A percentile compares a stretch with the other conserved stretches of the same genome.
Evolutionary conservation across 345 rosid genomes (phyloP).

Genomic region (Eucalyptus virginea): DNA sequence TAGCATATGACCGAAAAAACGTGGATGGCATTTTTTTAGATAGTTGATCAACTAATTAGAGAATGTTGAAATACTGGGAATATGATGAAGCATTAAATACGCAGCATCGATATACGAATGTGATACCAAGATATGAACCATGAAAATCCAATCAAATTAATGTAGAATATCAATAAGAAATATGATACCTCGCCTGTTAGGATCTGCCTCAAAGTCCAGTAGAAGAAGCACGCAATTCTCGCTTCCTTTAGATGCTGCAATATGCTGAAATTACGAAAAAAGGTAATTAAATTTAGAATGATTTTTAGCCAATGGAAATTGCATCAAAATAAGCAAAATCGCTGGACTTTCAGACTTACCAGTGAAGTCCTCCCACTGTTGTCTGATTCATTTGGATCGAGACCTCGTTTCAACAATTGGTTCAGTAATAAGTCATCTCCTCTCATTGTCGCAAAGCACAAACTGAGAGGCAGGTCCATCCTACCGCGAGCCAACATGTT

Average conservation of each 20-base stretch:
- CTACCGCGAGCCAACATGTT: slow-evolving; percentile 76
- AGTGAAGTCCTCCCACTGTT: slow-evolving; percentile 62
- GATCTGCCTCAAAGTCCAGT: slow-evolving; percentile 54
- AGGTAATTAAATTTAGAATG: background rate
- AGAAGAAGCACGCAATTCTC: slow-evolving; percentile 65
- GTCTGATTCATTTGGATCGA: slow-evolving; percentile 82
- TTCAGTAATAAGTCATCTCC: slow-evolving; percentile 74
- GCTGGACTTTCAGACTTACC: slow-evolving; percentile 22
- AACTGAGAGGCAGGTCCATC: slow-evolving; percentile 75
- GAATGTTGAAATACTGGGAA: background rate
- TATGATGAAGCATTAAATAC: background rate
- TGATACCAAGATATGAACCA: background rate
- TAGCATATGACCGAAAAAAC: background rate
- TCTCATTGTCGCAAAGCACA: slow-evolving; percentile 63
- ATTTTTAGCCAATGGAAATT: background rate
- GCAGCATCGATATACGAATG: background rate
- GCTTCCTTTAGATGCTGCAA: slow-evolving; percentile 72
- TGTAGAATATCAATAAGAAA: background rate
- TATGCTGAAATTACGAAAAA: slow-evolving; percentile 33
- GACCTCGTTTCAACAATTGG: slow-evolving; percentile 67
- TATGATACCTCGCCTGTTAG: slow-evolving; percentile 53
- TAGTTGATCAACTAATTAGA: background rate
- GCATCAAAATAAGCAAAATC: background rate
- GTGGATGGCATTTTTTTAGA: background rate
- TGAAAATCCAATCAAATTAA: background rate